A percentile compares a stretch with the other conserved stretches of the same genome.
Conservation (phyloP, 2,329 filamentous ascomycete species). For the Tricladium varicosporioides region DNA sequence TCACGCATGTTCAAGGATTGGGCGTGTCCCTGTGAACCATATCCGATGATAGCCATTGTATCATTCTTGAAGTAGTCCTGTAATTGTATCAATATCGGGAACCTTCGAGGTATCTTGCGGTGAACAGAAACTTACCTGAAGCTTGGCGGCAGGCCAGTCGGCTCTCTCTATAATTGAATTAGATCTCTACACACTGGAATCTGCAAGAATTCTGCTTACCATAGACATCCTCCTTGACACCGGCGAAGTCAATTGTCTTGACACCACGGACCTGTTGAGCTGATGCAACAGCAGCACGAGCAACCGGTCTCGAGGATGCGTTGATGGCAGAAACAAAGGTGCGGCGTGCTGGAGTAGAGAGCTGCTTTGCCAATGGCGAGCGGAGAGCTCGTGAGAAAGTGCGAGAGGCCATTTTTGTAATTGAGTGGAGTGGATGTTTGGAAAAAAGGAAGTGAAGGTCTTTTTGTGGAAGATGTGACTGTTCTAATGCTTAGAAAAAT, state of each 20-base stretch:
- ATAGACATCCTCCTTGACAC: constrained; percentile 86
- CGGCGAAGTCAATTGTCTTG: constrained; percentile 99
- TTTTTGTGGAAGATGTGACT: constrained; percentile 11
- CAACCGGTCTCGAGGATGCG: constrained; percentile 51
- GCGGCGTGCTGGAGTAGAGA: constrained; percentile 59
- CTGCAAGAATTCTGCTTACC: constrained; percentile 53
- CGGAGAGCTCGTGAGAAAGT: constrained; percentile 68
- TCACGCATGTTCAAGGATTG: constrained; percentile 99
- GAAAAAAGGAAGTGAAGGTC: constrained; percentile 5
- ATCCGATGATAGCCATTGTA: constrained; percentile 97
- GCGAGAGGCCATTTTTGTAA: constrained; percentile 70
- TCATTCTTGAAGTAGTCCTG: constrained; percentile 99
- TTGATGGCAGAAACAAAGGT: constrained; percentile 60
- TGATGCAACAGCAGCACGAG: constrained; percentile 46
- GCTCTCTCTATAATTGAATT: constrained; percentile 68
- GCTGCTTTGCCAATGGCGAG: constrained; percentile 61
- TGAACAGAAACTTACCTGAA: constrained; percentile 65
- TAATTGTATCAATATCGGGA: constrained; percentile 21
- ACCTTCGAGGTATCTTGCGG: constrained; percentile 12
- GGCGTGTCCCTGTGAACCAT: constrained; percentile 96
- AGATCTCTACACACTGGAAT: background rate
- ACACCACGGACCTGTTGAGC: constrained; percentile 71
- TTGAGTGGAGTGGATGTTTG: constrained; percentile 20
- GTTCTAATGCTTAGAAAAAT: constrained; percentile 14
- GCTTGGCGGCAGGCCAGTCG: constrained; percentile 98